Conservation (phyloP, 2,329 filamentous ascomycete genomes). For the Elsinoe ampelina region DNA sequence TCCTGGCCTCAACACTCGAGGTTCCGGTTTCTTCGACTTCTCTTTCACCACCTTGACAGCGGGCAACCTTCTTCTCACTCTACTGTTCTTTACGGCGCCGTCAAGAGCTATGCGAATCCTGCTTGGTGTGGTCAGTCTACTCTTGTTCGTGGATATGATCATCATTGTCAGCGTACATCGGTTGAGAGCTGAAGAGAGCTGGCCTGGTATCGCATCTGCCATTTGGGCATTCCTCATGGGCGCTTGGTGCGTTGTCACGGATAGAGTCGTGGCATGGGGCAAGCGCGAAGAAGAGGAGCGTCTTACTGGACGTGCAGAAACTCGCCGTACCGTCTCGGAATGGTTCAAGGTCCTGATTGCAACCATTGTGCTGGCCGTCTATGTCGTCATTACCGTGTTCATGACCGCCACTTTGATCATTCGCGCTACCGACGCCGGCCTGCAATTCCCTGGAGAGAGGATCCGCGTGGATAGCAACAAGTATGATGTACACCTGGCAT, state of each 20-base stretch:
- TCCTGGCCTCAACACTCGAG: constrained; percentile 73
- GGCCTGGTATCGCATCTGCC: constrained; percentile 80
- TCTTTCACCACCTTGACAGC: constrained; percentile 71
- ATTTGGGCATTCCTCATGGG: constrained; percentile 74
- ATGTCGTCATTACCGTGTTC: constrained; percentile 60
- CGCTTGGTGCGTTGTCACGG: constrained; percentile 68
- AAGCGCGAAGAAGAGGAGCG: constrained; percentile 89
- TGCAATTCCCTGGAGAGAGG: constrained; percentile 62
- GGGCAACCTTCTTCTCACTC: constrained; percentile 62
- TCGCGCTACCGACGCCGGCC: constrained; percentile 66
- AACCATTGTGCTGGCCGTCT: constrained; percentile 59
- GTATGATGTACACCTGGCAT: constrained; percentile 80
- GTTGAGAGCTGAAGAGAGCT: constrained; percentile 75
- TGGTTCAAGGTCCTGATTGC: constrained; percentile 74
- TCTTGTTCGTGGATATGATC: constrained; percentile 67
- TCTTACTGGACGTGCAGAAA: constrained; percentile 80
- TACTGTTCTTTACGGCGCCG: constrained; percentile 82
- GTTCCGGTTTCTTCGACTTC: constrained; percentile 88
- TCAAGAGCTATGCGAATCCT: constrained; percentile 69
- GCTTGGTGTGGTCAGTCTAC: constrained; percentile 54
- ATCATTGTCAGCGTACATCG: constrained; percentile 67
- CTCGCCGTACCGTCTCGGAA: constrained; percentile 68
- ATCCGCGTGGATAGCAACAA: constrained; percentile 76
- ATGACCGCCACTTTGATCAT: constrained; percentile 73
- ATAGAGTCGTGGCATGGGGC: constrained; percentile 79